phyloP scores from a whole-genome alignment of 2,329 filamentous ascomycete species.

The Fusarium musae region DNA sequence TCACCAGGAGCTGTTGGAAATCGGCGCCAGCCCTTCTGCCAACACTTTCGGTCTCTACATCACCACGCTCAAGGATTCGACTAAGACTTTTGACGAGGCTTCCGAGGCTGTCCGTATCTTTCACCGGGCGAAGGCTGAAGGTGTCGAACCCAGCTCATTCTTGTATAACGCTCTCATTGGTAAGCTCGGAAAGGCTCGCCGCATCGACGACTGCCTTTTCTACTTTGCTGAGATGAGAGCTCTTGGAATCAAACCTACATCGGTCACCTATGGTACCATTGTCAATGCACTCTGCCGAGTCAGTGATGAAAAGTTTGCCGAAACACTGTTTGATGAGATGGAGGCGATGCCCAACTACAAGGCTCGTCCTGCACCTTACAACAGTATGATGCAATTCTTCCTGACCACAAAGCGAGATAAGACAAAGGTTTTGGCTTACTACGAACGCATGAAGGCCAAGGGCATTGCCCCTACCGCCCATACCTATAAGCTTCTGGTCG shows the following conservation, averaged over 20 bases:
- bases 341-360: slow-evolving; percentile 99
- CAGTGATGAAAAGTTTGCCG: slow-evolving; percentile 96
- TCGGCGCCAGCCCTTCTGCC: slow-evolving; percentile 90
- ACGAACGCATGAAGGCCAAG: slow-evolving; percentile 90
- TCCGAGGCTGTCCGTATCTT: slow-evolving; percentile 98
- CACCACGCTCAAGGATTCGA: slow-evolving; percentile 97
- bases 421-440: slow-evolving; percentile 92
- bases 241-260: slow-evolving; percentile 92
- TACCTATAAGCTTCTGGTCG: slow-evolving; percentile 97
- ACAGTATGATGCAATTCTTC: slow-evolving; percentile 99
- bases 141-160: slow-evolving; percentile 95
- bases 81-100: slow-evolving; percentile 97
- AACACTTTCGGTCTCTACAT: slow-evolving; percentile 99
- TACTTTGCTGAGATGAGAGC: slow-evolving; percentile 98
- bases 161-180: slow-evolving; percentile 98
- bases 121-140: slow-evolving; percentile 90
- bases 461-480: slow-evolving; percentile 92
- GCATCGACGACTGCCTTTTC: slow-evolving; percentile 97
- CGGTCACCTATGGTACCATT: slow-evolving; percentile 97
- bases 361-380: slow-evolving; percentile 95
- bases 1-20: slow-evolving; percentile 90
- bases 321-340: slow-evolving; percentile 99
- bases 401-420: slow-evolving; percentile 97
- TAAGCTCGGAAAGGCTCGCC: slow-evolving; percentile 96
- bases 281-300: slow-evolving; percentile 98